Evolutionary conservation across 2,329 filamentous ascomycete species (phyloP), one percentile per base, ranked within the genome.

Genomic region (Cladosporium austrohemisphaericum): DNA sequence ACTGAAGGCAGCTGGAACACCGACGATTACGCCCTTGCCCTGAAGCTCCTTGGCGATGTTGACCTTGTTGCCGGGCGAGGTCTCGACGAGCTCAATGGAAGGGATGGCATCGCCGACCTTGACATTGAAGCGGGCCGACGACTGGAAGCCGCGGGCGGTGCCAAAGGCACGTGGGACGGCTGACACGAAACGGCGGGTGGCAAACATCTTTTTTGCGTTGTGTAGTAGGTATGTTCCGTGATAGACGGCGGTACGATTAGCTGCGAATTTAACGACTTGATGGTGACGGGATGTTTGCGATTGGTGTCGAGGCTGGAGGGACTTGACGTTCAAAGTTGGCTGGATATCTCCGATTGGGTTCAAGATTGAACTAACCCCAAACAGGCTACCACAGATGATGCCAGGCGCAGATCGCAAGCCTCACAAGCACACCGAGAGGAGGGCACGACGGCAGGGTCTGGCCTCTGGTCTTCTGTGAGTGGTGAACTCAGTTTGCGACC

Each of bases 51-150:
- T 79, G 59, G 86, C 81, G 52, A 97, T 78, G 71, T 88, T 92
- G 69, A 97, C 83, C 71, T 91, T 93, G 78, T 90, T 94, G 53
- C 87, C 89, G 1, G 92, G 92, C n/a, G 86, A 90, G 71, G 80
- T 79, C 73, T 97, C 84, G 59, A 95, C 79, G 41, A 87, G 83
- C 56, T 90, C 82, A 51, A 92, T 72, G 69, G 83, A 73, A 36
- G 92, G 93, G 49, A 97, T 76, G 58, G 77, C 72, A 68, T 96
- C 90, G 63, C 91, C 91, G 52, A 83, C 83, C 61, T 86, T 79
- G 66, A 97, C 86, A 57, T 80, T 73, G 35, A 75, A 74, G 40
- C 76, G 76, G 38, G 78, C 70, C 28, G 84, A 81, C 55, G 76
- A 73, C 73, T 88, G 85, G 75, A 91, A 91, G 59, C 60, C 52